phyloP scores from a whole-genome alignment of 495 filamentous ascomycete genomes.

The Aspergillus steynii region DNA sequence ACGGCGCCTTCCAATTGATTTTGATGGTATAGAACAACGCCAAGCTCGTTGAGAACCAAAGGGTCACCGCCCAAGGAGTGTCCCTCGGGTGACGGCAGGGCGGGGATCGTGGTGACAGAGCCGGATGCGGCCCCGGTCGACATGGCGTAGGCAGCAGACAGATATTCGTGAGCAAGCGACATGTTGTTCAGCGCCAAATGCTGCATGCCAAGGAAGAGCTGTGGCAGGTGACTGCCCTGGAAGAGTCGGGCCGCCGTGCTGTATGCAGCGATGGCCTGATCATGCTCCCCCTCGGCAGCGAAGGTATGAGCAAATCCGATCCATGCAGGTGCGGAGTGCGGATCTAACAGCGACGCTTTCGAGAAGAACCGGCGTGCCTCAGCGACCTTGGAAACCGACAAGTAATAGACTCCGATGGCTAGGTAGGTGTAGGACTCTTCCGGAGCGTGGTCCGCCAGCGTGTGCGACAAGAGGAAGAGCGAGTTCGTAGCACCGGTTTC shows the following conservation, averaged over 20 bases:
- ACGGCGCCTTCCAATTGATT: conserved; percentile 72
- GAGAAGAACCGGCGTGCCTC: conserved; percentile 95
- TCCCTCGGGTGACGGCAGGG: conserved; percentile 46
- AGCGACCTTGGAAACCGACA: conserved; percentile 82
- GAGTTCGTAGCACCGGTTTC: conserved; percentile 83
- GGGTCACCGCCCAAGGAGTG: conserved; percentile 62
- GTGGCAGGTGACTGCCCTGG: conserved; percentile 93
- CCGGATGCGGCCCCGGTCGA: conserved; percentile 56
- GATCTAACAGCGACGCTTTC: conserved; percentile 95
- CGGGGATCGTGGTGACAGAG: conserved; percentile 26
- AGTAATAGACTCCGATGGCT: conserved; percentile 93
- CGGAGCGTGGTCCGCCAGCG: conserved; percentile 88
- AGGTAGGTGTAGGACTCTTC: conserved; percentile 89
- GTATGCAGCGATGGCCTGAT: conserved; percentile 97
- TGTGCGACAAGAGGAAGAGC: conserved; percentile 91
- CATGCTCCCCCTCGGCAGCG: conserved; percentile 99
- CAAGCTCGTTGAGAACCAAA: conserved; percentile 90
- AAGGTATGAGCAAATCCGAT: conserved; percentile 99
- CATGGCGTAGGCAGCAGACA: conserved; percentile 79
- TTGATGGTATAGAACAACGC: conserved; percentile 91
- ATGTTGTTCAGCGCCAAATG: conserved; percentile 95
- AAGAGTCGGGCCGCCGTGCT: conserved; percentile 93
- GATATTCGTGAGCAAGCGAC: conserved; percentile 91
- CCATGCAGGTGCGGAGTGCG: conserved; percentile 97
- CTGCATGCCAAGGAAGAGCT: conserved; percentile 98